Evolutionary conservation across 371 early-diverging fungal species (phyloP).

Genomic region (Gilbertella persicaria): DNA sequence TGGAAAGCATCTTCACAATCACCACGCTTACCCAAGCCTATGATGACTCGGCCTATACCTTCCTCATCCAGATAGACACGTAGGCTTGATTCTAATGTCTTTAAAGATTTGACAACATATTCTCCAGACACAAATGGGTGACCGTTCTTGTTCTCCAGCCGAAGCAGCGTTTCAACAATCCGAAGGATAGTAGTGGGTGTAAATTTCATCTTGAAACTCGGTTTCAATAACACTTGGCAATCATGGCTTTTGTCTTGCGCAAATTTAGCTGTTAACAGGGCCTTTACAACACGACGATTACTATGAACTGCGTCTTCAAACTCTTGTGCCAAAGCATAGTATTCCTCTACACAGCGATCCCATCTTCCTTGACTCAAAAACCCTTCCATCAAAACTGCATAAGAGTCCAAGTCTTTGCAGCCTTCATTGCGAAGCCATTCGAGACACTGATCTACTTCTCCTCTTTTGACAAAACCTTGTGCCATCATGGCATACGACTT

Average conservation of each 20-base stretch:
- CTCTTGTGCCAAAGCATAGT: slow-evolving; percentile 3
- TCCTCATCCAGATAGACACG: slow-evolving; percentile 21
- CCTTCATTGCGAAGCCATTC: slow-evolving; percentile 16
- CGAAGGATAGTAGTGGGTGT: slow-evolving; percentile 27
- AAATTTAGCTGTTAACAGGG: slow-evolving; percentile 16
- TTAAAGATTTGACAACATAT: slow-evolving; percentile 20
- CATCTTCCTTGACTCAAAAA: slow-evolving; percentile 26
- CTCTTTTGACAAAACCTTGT: slow-evolving; percentile 25
- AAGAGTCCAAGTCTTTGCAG: slow-evolving; percentile 19
- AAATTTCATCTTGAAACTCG: slow-evolving; percentile 11
- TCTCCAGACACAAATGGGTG: slow-evolving; percentile 18
- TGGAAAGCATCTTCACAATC: slow-evolving; percentile 24
- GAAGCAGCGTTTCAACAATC: slow-evolving; percentile 20
- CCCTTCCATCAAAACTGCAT: slow-evolving; percentile 34
- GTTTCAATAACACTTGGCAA: background rate
- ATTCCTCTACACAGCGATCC: slow-evolving; percentile 15
- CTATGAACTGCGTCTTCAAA: background rate
- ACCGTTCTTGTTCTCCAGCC: slow-evolving; percentile 11
- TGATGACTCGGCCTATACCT: slow-evolving; percentile 28
- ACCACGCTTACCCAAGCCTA: slow-evolving; percentile 33
- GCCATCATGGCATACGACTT: slow-evolving; percentile 20
- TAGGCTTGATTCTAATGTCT: slow-evolving; percentile 29
- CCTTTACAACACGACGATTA: slow-evolving; percentile 37
- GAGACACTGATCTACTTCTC: slow-evolving; percentile 17
- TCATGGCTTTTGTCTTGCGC: background rate